Evolutionary conservation across 1,284 basidiomycete genomes (phyloP).

Genomic region (Polyporus tsugae): DNA sequence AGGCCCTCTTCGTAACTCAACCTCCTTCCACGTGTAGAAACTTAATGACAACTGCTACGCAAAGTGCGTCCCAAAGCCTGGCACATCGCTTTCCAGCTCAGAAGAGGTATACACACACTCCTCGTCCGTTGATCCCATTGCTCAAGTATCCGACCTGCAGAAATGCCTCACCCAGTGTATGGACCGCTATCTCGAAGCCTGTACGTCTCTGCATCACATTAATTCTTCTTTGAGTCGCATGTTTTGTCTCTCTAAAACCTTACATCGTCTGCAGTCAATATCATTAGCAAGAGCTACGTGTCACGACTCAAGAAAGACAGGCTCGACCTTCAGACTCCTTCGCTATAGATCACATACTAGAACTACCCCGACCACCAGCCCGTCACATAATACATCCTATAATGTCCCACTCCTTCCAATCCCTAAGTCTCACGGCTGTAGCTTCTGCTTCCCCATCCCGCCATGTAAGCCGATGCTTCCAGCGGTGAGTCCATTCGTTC

Average conservation of each 20-base stretch:
- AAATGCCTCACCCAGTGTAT: slow-evolving; percentile 79
- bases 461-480: neutral
- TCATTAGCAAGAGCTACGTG: slow-evolving; percentile 75
- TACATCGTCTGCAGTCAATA: slow-evolving; percentile 62
- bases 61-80: slow-evolving; percentile 84
- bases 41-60: slow-evolving; percentile 79
- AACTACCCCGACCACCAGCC: neutral
- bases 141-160: slow-evolving; percentile 45
- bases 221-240: neutral
- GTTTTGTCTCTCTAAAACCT: neutral
- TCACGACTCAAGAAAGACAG: slow-evolving; percentile 65
- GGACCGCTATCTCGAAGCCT: slow-evolving; percentile 86
- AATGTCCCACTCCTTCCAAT: slow-evolving; percentile 17
- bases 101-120: slow-evolving; percentile 66
- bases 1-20: neutral
- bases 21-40: slow-evolving; percentile 55
- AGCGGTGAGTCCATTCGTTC: neutral
- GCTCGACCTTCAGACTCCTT: slow-evolving; percentile 33
- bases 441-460: neutral
- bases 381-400: slow-evolving; percentile 20
- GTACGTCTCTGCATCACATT: slow-evolving; percentile 55
- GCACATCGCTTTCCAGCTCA: slow-evolving; percentile 69
- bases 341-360: slow-evolving; percentile 6
- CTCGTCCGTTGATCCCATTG: neutral
- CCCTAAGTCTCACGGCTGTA: neutral